Conservation (phyloP, 495 filamentous ascomycete genomes). For the Talaromyces borbonicus region DNA sequence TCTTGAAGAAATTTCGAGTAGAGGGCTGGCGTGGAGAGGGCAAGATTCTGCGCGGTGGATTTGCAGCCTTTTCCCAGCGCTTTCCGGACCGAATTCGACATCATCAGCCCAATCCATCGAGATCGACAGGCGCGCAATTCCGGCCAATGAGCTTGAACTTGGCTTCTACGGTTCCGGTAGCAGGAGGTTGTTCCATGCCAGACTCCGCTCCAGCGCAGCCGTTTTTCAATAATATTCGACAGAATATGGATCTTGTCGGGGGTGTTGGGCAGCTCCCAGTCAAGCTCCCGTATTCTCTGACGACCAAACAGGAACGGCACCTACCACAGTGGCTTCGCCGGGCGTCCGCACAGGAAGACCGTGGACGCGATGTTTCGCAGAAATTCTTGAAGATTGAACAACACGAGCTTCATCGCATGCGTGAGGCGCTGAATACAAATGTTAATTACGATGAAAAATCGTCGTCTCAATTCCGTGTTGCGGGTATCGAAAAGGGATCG, state of each 20-base stretch:
- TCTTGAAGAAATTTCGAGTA: conserved; percentile 80
- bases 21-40: conserved; percentile 73
- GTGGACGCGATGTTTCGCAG: conserved; percentile 71
- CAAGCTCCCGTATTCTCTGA: conserved; percentile 52
- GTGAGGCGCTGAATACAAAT: conserved; percentile 65
- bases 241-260: conserved; percentile 91
- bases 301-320: conserved; percentile 23
- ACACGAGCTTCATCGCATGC: conserved; percentile 82
- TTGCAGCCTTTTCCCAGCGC: conserved; percentile 36
- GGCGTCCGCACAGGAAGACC: conserved; percentile 53
- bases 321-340: conserved; percentile 72
- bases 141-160: conserved; percentile 38
- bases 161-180: conserved; percentile 59
- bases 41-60: conserved; percentile 58
- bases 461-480: conserved; percentile 46
- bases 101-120: conserved; percentile 14
- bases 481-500: conserved; percentile 84
- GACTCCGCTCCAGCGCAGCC: conserved; percentile 62
- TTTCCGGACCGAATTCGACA: conserved; percentile 37
- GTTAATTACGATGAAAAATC: conserved; percentile 41
- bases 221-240: conserved; percentile 92
- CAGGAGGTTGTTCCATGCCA: conserved; percentile 81
- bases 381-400: conserved; percentile 78
- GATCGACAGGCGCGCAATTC: conserved; percentile 30
- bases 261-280: conserved; percentile 87